A percentile compares a stretch with the other conserved stretches of the same genome.
Conservation (phyloP, 208 protist species). For the Trypanosoma scelopori region DNA sequence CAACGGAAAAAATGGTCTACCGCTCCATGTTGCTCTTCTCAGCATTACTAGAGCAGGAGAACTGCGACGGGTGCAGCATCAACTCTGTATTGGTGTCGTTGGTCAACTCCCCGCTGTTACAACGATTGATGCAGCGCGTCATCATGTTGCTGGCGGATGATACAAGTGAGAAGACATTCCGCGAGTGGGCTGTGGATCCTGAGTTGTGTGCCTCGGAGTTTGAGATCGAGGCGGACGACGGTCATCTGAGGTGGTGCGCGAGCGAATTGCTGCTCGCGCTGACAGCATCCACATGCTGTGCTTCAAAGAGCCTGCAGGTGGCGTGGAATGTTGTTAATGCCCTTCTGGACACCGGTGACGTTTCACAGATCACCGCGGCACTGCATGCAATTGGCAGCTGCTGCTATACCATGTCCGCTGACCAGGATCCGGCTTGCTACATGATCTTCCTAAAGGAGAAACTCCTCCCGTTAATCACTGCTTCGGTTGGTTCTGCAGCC, state of each 20-base stretch:
- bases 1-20: constrained; percentile 66
- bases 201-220: constrained; percentile 54
- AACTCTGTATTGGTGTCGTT: constrained; percentile 25
- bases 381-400: constrained; percentile 86
- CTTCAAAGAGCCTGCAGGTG: constrained; percentile 19
- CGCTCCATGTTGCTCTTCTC: constrained; percentile 58
- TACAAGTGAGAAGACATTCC: constrained; percentile 21
- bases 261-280: constrained; percentile 79
- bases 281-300: constrained; percentile 56
- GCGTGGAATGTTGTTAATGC: constrained; percentile 60
- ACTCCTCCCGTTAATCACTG: constrained; percentile 69
- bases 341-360: constrained; percentile 43
- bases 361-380: constrained; percentile 51
- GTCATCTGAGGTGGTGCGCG: constrained; percentile 30
- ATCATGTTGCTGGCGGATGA: constrained; percentile 66
- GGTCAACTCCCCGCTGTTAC: constrained; percentile 22
- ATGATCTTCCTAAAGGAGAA: constrained; percentile 47
- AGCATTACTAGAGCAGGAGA: constrained; percentile 40
- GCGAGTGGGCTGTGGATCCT: constrained; percentile 48
- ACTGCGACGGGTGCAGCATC: constrained; percentile 47
- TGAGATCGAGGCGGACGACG: constrained; percentile 59
- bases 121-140: constrained; percentile 37
- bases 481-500: too few species aligned
- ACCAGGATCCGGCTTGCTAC: constrained; percentile 38
- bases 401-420: constrained; percentile 73